Base-by-base conservation (phyloP, 2,329 filamentous ascomycete species). In the Sarocladium kiliense region DNA sequence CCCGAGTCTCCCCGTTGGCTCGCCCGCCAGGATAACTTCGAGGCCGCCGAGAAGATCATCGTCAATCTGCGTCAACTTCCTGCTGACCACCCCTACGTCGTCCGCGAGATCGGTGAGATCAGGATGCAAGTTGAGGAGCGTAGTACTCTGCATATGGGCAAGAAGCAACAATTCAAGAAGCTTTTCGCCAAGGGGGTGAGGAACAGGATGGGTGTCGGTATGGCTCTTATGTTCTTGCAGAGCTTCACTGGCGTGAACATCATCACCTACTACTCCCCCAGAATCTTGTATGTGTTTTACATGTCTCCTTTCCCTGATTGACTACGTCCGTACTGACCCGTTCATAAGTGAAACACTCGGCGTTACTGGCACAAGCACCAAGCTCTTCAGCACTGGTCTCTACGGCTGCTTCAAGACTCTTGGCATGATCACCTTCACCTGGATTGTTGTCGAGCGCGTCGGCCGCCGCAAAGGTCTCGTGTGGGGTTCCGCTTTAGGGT, bases 1-100 rank as follows among this genome's bases (percentile, higher is more conserved):
- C 76, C 78, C 55, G 80, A 84, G 62, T 82, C 79, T 2, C 80
- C 80, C 21, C 76, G 81, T 42, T 82, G 75, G 74, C 73, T 84
- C 3, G 80, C 79, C 27, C 77, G 77, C 59, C 70, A 77, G 60
- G 79, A 83, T 61, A 71, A 75, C 55, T 81, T 77, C 76, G 80
- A 83, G 51, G 71, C 77, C 51, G 64, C 56, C 32, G 41, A 56
- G 44, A 23, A 23, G 7, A 65, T 68, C 4, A 62, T 71, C 4
- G 55, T 64, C 11, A 61, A 59, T 32, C 60, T 70, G 18, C 67
- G 68, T 1, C 61, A 64, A 44, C 63, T 72, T 14, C 64, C 65
- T 5, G 55, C 37, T 0, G 61, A 68, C 32, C 63, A 70, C 32
- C 60, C 63, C 2, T 72, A 71, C 58, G 36, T 57, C 19, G 18